Evolutionary conservation across 1,284 basidiomycete genomes (phyloP).

Genomic region (Cryptococcus sp.): DNA sequence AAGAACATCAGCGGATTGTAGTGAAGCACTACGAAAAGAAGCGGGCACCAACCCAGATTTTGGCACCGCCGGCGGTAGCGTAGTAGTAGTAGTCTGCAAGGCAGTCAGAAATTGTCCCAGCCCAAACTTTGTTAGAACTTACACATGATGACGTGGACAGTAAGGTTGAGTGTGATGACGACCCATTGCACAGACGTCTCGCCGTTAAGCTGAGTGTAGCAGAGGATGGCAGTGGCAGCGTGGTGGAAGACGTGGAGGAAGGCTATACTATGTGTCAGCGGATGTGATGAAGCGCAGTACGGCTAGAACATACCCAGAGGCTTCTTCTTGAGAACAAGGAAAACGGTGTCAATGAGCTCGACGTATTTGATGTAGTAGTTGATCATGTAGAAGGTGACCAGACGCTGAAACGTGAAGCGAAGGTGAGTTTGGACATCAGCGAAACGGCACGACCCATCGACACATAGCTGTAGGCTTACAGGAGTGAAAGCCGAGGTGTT

Average conservation of each 20-base stretch:
- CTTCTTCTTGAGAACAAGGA: conserved; percentile 98
- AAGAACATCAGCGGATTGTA: conserved; percentile 13
- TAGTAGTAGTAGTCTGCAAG: conserved; percentile 93
- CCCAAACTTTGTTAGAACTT: conserved; percentile 47
- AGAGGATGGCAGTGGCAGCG: conserved; percentile 94
- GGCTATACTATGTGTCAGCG: conserved; percentile 56
- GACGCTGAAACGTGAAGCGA: conserved; percentile 57
- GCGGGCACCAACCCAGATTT: conserved; percentile 75
- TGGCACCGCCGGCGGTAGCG: conserved; percentile 90
- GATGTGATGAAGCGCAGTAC: too few species aligned
- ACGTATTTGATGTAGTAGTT: conserved; percentile 98
- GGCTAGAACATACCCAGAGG: conserved; percentile 68
- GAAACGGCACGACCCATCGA: not conserved
- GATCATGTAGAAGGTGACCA: conserved; percentile 94
- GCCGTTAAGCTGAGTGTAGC: conserved; percentile 92
- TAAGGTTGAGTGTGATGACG: conserved; percentile 87
- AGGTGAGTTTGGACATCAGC: not conserved
- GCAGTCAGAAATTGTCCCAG: not conserved
- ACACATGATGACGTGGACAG: conserved; percentile 99
- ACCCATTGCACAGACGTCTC: conserved; percentile 96
- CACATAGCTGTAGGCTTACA: conserved; percentile 57
- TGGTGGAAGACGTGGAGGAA: conserved; percentile 99
- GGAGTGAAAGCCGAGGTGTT: conserved; percentile 75
- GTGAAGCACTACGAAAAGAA: not conserved
- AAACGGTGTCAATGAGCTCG: conserved; percentile 92